These are phyloP conservation scores for Ricinus communis DNA, from an alignment of 345 rosid genomes.

Conservation along the genomic window DNA sequence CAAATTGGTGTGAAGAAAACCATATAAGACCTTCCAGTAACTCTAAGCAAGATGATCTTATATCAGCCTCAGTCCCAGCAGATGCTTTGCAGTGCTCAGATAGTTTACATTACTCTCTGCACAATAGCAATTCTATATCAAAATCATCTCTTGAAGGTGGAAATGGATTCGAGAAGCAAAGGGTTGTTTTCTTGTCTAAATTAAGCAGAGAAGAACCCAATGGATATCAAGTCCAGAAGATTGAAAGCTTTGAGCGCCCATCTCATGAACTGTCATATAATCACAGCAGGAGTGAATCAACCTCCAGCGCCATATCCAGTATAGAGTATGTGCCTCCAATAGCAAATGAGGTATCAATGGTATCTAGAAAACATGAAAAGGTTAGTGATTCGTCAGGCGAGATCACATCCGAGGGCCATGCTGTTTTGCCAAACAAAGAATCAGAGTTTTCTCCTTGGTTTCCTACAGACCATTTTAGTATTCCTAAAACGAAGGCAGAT, in stretches of 20 bases:
- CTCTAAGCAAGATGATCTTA: conserved; percentile 31
- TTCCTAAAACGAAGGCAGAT: conserved; percentile 35
- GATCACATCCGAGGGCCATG: conserved; percentile 29
- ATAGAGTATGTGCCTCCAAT: conserved; percentile 54
- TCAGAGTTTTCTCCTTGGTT: conserved; percentile 43
- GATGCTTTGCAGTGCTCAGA: conserved; percentile 47
- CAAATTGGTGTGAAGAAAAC: conserved; percentile 79
- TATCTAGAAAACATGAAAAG: conserved; percentile 30
- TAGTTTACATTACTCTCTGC: conserved; percentile 48
- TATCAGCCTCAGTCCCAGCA: conserved; percentile 37
- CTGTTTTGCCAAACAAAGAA: conserved; percentile 37
- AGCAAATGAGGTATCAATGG: conserved; percentile 37
- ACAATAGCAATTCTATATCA: conserved; percentile 56
- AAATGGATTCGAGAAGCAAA: conserved; percentile 59
- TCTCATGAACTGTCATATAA: conserved; percentile 58
- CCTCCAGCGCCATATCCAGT: conserved; percentile 70
- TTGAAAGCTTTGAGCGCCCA: conserved; percentile 43
- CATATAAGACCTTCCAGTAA: conserved; percentile 38
- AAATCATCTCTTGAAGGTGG: conserved; percentile 60
- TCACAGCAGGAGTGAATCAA: conserved; percentile 83
- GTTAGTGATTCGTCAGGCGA: conserved; percentile 31
- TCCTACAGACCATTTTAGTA: conserved; percentile 32
- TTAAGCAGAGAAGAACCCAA: conserved; percentile 44
- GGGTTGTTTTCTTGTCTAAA: conserved; percentile 47
- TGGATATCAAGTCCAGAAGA: conserved; percentile 39